Evolutionary conservation across 768 basidiomycete species (phyloP), one percentile per base, ranked within the genome.

Genomic region (Naematelia encephala): DNA sequence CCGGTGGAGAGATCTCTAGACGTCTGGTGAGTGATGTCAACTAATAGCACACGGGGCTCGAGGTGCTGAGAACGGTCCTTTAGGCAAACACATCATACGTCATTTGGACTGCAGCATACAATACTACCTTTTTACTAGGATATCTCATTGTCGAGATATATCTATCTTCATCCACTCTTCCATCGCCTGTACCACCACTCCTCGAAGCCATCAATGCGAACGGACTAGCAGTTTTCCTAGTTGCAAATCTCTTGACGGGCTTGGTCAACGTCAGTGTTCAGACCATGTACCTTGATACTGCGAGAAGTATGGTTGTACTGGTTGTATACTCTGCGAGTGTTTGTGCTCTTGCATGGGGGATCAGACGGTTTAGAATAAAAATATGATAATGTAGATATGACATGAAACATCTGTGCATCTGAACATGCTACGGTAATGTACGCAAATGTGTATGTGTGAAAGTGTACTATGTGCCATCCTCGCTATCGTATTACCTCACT

Each of bases 51-150:
- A 13, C 28, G 3, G 25, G 8, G 39, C 21, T 16, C 21, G 8
- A 3, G 3, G 10, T 53, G 30, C 43, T 57, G 27, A 62, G 23
- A 25, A 51, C 22, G 4, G 8, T 12, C 21, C 16, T 26, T 4
- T 61, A 93, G 92, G 89, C 87, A 46, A 97, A 98, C 69, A 67
- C 91, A 27, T 82, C 88, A 3, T 98, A 99, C 76, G 85, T 92
- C 30, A 76, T 91, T 16, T 97, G 93, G 91, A 83, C 88, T 5
- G 83, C 84, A 0, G 91, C 90, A 10, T 94, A 84, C 84, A 98
- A 97, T 73, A 86, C 87, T 0, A 82, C 86, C 2, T 91, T 91
- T 79, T 79, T 97, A 14, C 81, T 91, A 4, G 85, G 83, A 12
- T 94, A 96, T 78, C 80, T 92, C 43, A 61, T 86, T 22, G 78